phyloP scores from a whole-genome alignment of 2,329 filamentous ascomycete species.

The Penicillium sp. region DNA sequence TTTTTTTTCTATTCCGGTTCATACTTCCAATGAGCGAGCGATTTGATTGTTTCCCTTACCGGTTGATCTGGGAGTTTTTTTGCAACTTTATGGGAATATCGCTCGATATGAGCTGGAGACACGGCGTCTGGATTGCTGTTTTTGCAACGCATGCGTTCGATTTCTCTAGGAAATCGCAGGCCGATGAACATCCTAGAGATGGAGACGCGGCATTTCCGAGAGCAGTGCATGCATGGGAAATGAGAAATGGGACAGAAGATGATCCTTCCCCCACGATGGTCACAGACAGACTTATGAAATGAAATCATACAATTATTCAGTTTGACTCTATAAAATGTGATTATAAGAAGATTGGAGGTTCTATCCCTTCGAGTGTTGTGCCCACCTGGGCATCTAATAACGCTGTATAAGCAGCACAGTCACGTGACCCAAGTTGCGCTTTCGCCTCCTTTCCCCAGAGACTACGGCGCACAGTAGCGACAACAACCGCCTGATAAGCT shows the following conservation, averaged over 20 bases:
- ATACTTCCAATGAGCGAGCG: conserved; percentile 11
- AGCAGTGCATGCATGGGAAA: conserved; percentile 10
- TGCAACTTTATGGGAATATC: conserved; percentile 5
- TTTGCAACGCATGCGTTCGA: conserved; percentile 5
- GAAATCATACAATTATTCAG: conserved; percentile 1
- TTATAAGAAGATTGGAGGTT: no score
- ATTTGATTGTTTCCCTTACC: conserved; percentile 10
- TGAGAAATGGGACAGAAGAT: conserved; percentile 5
- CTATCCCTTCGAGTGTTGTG: no score
- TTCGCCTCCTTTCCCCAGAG: conserved; percentile 13
- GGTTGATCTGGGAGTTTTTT: conserved; percentile 5
- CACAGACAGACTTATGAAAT: conserved; percentile 2
- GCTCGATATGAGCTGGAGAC: conserved; percentile 6
- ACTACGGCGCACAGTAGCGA: conserved; percentile 40
- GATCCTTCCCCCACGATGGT: conserved; percentile 2
- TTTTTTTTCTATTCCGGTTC: conserved; percentile 1
- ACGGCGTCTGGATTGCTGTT: conserved; percentile 7
- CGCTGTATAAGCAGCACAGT: not conserved
- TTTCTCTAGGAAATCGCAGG: conserved; percentile 6
- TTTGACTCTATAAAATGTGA: not conserved
- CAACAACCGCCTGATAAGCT: conserved; percentile 34
- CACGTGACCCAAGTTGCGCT: conserved; percentile 28
- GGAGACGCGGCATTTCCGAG: conserved; percentile 2
- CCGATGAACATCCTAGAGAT: conserved; percentile 4
- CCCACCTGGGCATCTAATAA: no score